These are phyloP conservation scores for Coemansia biformis DNA, from an alignment of 192 early-diverging fungal species.

Conservation along the genomic window DNA sequence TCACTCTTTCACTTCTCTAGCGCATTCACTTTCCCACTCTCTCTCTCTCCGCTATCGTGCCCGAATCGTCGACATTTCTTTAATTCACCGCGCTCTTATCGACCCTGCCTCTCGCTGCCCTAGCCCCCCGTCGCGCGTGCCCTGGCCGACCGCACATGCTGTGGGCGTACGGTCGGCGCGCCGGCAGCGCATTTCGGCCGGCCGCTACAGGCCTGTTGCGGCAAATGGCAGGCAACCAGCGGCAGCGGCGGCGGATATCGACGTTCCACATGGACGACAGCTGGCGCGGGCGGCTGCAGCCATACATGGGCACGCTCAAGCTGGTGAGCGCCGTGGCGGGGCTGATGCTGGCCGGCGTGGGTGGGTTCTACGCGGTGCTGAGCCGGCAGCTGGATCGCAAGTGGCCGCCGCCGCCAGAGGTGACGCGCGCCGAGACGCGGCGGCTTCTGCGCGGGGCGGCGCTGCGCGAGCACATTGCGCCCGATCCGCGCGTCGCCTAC, in stretches of 20 bases:
- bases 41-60: too few relatives aligned
- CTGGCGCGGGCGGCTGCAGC: slow-evolving; percentile 23
- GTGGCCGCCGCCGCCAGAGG: slow-evolving; percentile 10
- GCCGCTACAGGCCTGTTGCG: too few relatives aligned
- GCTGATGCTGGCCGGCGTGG: slow-evolving; percentile 11
- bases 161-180: too few relatives aligned
- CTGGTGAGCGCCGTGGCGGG: slow-evolving; percentile 20
- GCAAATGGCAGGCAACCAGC: too few relatives aligned
- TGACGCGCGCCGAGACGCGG: slow-evolving; percentile 18
- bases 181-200: too few relatives aligned
- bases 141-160: too few relatives aligned
- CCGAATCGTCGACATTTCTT: too few relatives aligned
- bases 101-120: too few relatives aligned
- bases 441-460: slow-evolving; percentile 30
- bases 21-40: too few relatives aligned
- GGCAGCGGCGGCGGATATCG: slow-evolving; percentile 7
- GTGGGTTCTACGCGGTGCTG: slow-evolving; percentile 12
- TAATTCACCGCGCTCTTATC: too few relatives aligned
- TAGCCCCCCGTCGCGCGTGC: too few relatives aligned
- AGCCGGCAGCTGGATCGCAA: slow-evolving; percentile 23
- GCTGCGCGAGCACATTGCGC: slow-evolving; percentile 40
- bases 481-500: slow-evolving; percentile 33
- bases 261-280: slow-evolving; percentile 40
- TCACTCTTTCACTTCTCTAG: too few relatives aligned
- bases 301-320: slow-evolving; percentile 27